Base-by-base conservation (phyloP, 768 basidiomycete species). In the Sarcodon aspratus region DNA sequence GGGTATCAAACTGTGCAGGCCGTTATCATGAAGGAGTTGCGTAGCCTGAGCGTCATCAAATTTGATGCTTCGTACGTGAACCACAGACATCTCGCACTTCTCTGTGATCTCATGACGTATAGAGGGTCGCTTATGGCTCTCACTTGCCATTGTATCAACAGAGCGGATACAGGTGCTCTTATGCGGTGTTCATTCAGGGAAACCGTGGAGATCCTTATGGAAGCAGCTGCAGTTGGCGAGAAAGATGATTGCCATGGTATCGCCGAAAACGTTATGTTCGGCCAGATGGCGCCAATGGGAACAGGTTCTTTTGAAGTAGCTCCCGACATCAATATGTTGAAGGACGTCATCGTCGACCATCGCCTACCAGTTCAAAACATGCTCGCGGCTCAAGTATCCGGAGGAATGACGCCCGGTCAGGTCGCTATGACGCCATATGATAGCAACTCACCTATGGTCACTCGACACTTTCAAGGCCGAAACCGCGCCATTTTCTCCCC, bases 151-250 rank as follows among this genome's bases (percentile, higher is more conserved):
- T 96, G 96, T 64, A 99, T 99, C 67, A 99, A 99, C 67, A 84
- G 96, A 44, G 86, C 94, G 21, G 96, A 99, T 57, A 97, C 96
- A n/a, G 96, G 96, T 15, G 95, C 96, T 4, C 73, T 99, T 47
- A 98, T 98, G 85, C 75, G 96, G 45, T 98, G 92, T 65, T 98
- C 96, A 1, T 99, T 99, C 74, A 95, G 98, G 65, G 96, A 98
- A 72, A 99, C 96, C 3, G 96, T 99, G 52, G 96, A 99, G 63
- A 97, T 98, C 58, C 67, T 99, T 49, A 94, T 98, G 85, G 96
- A 99, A 63, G 96, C 96, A 0, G 96, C 96, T 1, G 93, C 95
- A 1, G 87, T 94, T 18, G 96, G 96, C 47, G 95, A 98, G 70
- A 90, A 92, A 65, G 96, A 99, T 55, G 95, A 98, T 57, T 99